Percentiles rank a stretch among this genome's conserved stretches.
phyloP scores from a whole-genome alignment of 2,329 filamentous ascomycete genomes.

The Penicillium nordicum region DNA sequence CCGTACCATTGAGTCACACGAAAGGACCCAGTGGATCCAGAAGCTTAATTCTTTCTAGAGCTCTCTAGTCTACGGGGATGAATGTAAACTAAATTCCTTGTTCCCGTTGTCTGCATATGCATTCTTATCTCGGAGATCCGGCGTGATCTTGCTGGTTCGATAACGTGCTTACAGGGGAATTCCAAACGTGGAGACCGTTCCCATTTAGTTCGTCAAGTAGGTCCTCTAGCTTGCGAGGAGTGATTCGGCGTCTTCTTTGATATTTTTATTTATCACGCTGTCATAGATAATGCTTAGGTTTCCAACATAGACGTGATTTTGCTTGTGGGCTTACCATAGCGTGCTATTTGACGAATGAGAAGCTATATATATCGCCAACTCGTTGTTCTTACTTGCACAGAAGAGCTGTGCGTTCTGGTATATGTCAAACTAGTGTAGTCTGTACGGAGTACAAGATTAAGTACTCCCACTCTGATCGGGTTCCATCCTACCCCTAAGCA shows the following conservation, averaged over 20 bases:
- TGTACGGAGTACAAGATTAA: background rate
- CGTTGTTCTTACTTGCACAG: background rate
- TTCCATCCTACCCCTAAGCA: background rate
- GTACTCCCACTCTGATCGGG: background rate
- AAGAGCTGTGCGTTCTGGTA: background rate
- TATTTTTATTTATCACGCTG: background rate
- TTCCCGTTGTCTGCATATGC: constrained; percentile 2
- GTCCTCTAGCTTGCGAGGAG: background rate
- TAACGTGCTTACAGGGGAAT: background rate
- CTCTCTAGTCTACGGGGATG: background rate
- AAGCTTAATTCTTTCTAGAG: constrained; percentile 7
- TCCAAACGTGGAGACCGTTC: background rate
- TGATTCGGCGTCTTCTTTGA: too few relatives aligned
- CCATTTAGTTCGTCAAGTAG: background rate
- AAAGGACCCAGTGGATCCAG: background rate
- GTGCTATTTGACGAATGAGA: background rate
- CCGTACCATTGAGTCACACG: background rate
- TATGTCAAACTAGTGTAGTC: background rate
- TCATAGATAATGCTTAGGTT: background rate
- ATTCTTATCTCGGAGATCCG: background rate
- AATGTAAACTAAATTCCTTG: background rate
- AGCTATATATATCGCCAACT: background rate
- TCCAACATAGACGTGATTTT: background rate
- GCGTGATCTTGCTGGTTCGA: background rate
- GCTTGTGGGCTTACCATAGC: background rate